Evolutionary conservation across 139 green algal genomes (phyloP).

Genomic region (Spirogloea muscicola): DNA sequence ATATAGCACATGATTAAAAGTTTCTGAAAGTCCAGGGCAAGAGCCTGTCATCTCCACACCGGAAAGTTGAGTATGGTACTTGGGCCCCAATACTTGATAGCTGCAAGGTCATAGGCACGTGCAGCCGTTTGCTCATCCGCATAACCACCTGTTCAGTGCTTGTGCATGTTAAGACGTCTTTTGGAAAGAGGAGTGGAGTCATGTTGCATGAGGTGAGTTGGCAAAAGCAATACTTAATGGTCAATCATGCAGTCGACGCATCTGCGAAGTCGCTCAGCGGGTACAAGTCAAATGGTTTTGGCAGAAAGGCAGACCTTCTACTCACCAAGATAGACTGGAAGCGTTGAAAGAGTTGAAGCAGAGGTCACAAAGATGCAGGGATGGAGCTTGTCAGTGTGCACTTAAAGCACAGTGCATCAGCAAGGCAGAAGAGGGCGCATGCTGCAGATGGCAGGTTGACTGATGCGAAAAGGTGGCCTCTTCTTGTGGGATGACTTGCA

Average conservation of each 20-base stretch:
- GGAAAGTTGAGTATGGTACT: constrained; percentile 26
- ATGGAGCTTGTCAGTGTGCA: too few species aligned
- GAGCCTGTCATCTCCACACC: background rate
- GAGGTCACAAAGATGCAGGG: too few species aligned
- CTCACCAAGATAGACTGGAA: background rate
- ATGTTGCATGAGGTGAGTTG: background rate
- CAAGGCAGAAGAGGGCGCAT: background rate
- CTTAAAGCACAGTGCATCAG: too few species aligned
- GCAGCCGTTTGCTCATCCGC: constrained; percentile 16
- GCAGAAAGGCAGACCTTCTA: background rate
- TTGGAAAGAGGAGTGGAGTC: background rate
- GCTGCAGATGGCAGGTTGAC: background rate
- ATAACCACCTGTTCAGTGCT: constrained; percentile 13
- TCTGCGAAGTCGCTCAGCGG: too few species aligned
- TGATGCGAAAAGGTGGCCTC: background rate
- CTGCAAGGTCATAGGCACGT: constrained; percentile 30
- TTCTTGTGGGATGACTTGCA: background rate
- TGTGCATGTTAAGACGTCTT: background rate
- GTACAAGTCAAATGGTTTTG: background rate
- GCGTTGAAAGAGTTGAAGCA: too few species aligned
- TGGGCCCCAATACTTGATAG: constrained; percentile 35
- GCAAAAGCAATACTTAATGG: background rate
- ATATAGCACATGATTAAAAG: background rate
- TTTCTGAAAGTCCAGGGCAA: background rate
- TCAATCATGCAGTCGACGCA: too few species aligned